These are phyloP conservation scores for Canariomyces notabilis DNA, from an alignment of 2,329 filamentous ascomycete species.

Conservation along the genomic window DNA sequence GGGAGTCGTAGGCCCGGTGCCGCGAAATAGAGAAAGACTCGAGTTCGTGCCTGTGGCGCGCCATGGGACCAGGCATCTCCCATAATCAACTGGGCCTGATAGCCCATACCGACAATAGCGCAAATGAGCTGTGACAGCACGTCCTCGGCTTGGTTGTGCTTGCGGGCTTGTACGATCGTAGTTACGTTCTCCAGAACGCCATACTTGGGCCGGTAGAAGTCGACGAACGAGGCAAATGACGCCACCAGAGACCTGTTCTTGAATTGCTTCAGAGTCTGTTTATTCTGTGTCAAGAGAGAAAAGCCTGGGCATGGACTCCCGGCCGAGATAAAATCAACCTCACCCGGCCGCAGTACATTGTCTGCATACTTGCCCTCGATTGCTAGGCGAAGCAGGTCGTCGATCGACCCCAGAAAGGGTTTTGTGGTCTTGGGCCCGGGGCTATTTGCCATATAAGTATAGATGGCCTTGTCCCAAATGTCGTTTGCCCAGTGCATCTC, in stretches of 20 bases:
- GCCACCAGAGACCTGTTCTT: slow-evolving; percentile 74
- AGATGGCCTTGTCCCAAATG: slow-evolving; percentile 56
- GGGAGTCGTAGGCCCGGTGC: slow-evolving; percentile 60
- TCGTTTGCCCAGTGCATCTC: slow-evolving; percentile 66
- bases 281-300: slow-evolving; percentile 57
- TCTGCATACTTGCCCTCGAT: slow-evolving; percentile 45
- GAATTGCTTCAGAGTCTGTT: slow-evolving; percentile 48
- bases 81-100: slow-evolving; percentile 64
- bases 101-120: slow-evolving; percentile 68
- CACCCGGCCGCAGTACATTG: slow-evolving; percentile 52
- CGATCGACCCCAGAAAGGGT: slow-evolving; percentile 66
- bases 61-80: slow-evolving; percentile 67
- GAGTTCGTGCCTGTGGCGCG: slow-evolving; percentile 58
- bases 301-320: slow-evolving; percentile 78
- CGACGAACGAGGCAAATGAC: slow-evolving; percentile 68
- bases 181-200: slow-evolving; percentile 74
- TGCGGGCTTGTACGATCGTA: slow-evolving; percentile 50
- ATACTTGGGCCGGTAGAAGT: slow-evolving; percentile 70
- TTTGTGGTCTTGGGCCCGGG: slow-evolving; percentile 35
- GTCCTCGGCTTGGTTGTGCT: slow-evolving; percentile 47
- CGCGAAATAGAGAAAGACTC: slow-evolving; percentile 67
- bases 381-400: slow-evolving; percentile 56
- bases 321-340: slow-evolving; percentile 64
- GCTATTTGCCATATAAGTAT: slow-evolving; percentile 68
- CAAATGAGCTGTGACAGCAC: slow-evolving; percentile 70